phyloP scores from a whole-genome alignment of 2,329 filamentous ascomycete species.

The Septoria linicola region DNA sequence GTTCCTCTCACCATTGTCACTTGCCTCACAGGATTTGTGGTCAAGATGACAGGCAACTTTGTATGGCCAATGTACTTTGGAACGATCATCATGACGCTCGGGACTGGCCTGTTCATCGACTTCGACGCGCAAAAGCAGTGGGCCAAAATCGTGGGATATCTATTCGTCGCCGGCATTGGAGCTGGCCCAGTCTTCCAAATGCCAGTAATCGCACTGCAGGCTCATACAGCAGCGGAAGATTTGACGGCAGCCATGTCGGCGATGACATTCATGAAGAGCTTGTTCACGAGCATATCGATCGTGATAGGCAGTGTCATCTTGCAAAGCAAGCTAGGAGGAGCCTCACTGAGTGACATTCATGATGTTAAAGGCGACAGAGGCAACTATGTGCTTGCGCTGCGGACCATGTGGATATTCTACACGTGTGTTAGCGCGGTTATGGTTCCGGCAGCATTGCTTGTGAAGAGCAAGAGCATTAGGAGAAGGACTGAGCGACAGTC shows the following conservation, averaged over 20 bases:
- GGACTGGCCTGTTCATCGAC: conserved; percentile 49
- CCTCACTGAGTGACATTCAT: conserved; percentile 44
- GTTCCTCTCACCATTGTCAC: conserved; percentile 46
- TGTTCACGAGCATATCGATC: conserved; percentile 49
- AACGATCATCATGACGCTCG: conserved; percentile 44
- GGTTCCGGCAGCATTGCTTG: conserved; percentile 2
- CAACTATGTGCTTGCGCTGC: conserved; percentile 49
- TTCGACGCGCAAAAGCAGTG: conserved; percentile 41
- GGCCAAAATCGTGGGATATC: conserved; percentile 47
- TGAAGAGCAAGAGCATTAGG: conserved; percentile 9
- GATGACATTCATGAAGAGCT: conserved; percentile 48
- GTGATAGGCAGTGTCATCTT: conserved; percentile 54
- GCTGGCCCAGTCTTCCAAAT: conserved; percentile 54
- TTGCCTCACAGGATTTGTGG: conserved; percentile 49
- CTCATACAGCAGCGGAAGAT: conserved; percentile 46
- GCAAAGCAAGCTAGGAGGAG: conserved; percentile 36
- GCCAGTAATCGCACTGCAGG: conserved; percentile 59
- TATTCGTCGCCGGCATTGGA: conserved; percentile 54
- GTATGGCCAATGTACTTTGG: conserved; percentile 49
- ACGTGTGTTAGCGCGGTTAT: conserved; percentile 11
- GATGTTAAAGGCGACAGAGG: conserved; percentile 43
- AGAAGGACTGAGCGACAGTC: background rate
- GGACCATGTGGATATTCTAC: conserved; percentile 52
- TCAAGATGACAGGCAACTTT: conserved; percentile 52
- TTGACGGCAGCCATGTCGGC: conserved; percentile 54